These are phyloP conservation scores for Saccharomyces cerevisiae DNA, from an alignment of 805 yeast genomes.

Conservation along the genomic window DNA sequence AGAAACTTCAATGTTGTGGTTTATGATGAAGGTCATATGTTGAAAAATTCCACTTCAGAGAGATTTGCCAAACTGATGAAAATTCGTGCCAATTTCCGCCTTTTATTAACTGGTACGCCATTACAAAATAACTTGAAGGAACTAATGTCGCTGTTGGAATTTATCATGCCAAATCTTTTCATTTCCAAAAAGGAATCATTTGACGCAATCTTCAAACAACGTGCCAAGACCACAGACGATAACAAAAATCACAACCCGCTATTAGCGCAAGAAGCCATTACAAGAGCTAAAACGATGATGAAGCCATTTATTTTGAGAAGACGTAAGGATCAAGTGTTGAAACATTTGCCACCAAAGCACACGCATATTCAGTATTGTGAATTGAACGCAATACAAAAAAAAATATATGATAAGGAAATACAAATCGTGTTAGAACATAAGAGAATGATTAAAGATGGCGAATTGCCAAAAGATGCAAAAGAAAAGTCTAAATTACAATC, in stretches of 20 bases:
- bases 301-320: slow-evolving; percentile 92
- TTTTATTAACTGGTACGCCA: slow-evolving; percentile 93
- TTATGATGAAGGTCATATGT: slow-evolving; percentile 96
- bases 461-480: slow-evolving; percentile 15
- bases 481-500: slow-evolving; percentile 32
- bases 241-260: slow-evolving; percentile 62
- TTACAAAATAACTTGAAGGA: slow-evolving; percentile 88
- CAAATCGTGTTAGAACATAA: slow-evolving; percentile 32
- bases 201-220: slow-evolving; percentile 76
- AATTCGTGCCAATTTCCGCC: slow-evolving; percentile 72
- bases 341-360: slow-evolving; percentile 74
- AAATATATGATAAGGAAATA: slow-evolving; percentile 56
- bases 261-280: slow-evolving; percentile 82
- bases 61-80: slow-evolving; percentile 83
- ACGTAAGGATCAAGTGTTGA: slow-evolving; percentile 82
- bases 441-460: slow-evolving; percentile 21
- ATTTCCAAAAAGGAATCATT: slow-evolving; percentile 75
- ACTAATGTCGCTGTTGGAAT: slow-evolving; percentile 80
- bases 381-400: slow-evolving; percentile 44
- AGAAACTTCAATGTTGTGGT: slow-evolving; percentile 79
- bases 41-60: slow-evolving; percentile 82
- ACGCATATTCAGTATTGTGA: slow-evolving; percentile 60
- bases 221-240: slow-evolving; percentile 58
- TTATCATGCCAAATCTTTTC: slow-evolving; percentile 79
- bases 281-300: slow-evolving; percentile 95